These are phyloP conservation scores for Hymenoscyphus fraxineus DNA, from an alignment of 2,329 filamentous ascomycete genomes.

Conservation along the genomic window DNA sequence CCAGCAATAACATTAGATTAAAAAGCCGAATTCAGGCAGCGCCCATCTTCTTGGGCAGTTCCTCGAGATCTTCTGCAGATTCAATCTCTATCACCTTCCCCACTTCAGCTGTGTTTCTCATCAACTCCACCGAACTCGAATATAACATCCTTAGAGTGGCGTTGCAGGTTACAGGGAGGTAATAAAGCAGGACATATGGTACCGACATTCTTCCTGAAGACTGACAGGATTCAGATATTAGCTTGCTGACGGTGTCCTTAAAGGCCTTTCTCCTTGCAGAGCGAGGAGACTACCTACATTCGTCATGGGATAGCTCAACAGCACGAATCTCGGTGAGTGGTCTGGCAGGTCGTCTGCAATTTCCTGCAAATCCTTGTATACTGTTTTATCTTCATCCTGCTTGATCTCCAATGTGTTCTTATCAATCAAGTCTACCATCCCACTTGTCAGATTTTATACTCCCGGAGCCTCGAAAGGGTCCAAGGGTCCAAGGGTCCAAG, in stretches of 20 bases:
- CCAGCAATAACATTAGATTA: background rate
- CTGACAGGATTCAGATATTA: constrained; percentile 42
- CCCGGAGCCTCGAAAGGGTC: background rate
- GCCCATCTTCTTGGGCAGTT: constrained; percentile 66
- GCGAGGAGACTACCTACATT: constrained; percentile 53
- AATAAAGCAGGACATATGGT: constrained; percentile 93
- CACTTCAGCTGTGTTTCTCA: constrained; percentile 91
- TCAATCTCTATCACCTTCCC: constrained; percentile 82
- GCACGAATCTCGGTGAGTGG: constrained; percentile 82
- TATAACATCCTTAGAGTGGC: constrained; percentile 87
- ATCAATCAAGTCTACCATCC: constrained; percentile 74
- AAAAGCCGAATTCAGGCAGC: constrained; percentile 3
- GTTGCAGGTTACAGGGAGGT: constrained; percentile 89
- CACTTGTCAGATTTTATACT: constrained; percentile 13
- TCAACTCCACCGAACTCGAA: constrained; percentile 90
- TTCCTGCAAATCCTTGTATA: constrained; percentile 78
- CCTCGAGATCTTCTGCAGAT: constrained; percentile 73
- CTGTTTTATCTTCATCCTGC: constrained; percentile 68
- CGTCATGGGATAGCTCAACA: constrained; percentile 87
- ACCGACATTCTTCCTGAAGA: constrained; percentile 79
- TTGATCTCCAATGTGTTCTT: constrained; percentile 86
- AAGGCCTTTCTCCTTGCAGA: background rate
- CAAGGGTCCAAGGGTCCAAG: constrained; percentile 23
- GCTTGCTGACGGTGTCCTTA: background rate
- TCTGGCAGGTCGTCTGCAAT: constrained; percentile 88